These are phyloP conservation scores for Fragaria nilgerrensis DNA, from an alignment of 306 rosid genomes.

Conservation along the genomic window DNA sequence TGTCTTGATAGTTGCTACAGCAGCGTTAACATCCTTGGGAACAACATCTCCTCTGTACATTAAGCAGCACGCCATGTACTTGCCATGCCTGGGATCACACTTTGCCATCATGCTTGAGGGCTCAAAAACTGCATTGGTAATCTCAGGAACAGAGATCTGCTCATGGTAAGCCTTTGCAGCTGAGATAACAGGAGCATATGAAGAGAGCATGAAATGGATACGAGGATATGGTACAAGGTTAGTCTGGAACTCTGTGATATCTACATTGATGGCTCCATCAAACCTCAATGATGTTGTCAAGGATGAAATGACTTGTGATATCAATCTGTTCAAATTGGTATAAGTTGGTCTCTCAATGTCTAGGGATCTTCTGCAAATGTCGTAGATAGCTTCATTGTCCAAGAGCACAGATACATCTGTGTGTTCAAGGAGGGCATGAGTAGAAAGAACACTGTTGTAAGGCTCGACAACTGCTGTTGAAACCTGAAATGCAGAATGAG, in stretches of 20 bases:
- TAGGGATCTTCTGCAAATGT: slow-evolving; percentile 86
- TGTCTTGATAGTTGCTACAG: slow-evolving; percentile 90
- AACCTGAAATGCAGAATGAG: slow-evolving; percentile 48
- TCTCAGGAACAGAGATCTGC: slow-evolving; percentile 91
- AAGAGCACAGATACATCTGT: slow-evolving; percentile 91
- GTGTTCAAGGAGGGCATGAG: slow-evolving; percentile 95
- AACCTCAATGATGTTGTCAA: slow-evolving; percentile 94
- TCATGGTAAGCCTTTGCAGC: slow-evolving; percentile 98
- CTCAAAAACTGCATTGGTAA: slow-evolving; percentile 96
- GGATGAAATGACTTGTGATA: slow-evolving; percentile 92
- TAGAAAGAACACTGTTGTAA: slow-evolving; percentile 94
- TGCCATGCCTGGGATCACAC: slow-evolving; percentile 98
- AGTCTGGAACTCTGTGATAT: slow-evolving; percentile 94
- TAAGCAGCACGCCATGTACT: slow-evolving; percentile 98
- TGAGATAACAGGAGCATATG: slow-evolving; percentile 96
- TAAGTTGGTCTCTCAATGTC: slow-evolving; percentile 97
- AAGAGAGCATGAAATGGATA: slow-evolving; percentile 95
- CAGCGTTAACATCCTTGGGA: slow-evolving; percentile 97
- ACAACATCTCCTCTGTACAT: slow-evolving; percentile 99
- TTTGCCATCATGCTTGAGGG: slow-evolving; percentile 99
- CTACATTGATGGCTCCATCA: slow-evolving; percentile 97
- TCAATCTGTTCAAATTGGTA: slow-evolving; percentile 86
- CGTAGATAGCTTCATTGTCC: slow-evolving; percentile 96
- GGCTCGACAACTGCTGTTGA: slow-evolving; percentile 99
- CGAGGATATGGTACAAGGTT: slow-evolving; percentile 97